Percentiles rank a stretch among this genome's conserved stretches.
Evolutionary conservation across 2,329 filamentous ascomycete species (phyloP).

Genomic region (Sclerotinia nivalis): DNA sequence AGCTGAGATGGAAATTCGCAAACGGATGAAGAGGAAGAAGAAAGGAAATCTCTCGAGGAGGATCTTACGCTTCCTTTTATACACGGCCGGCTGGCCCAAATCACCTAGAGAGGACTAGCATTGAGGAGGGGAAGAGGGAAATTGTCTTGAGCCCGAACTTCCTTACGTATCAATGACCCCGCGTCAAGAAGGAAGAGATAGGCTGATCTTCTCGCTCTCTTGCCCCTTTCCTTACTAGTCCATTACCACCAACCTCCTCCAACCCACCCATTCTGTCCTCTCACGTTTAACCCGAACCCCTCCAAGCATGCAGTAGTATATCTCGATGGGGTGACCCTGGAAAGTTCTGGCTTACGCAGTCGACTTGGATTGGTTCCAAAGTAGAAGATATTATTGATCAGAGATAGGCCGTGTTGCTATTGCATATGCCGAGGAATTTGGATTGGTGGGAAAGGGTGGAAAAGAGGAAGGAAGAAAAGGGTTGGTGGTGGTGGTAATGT

Average conservation of each 20-base stretch:
- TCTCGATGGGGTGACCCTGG: constrained; percentile 37
- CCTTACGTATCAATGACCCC: constrained; percentile 42
- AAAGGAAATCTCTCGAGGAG: constrained; percentile 48
- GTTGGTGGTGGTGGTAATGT: not conserved
- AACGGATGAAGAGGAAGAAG: constrained; percentile 54
- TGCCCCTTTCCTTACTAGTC: constrained; percentile 29
- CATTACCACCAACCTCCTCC: constrained; percentile 28
- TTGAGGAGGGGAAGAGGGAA: constrained; percentile 31
- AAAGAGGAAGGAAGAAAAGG: constrained; percentile 14
- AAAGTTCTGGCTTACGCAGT: constrained; percentile 35
- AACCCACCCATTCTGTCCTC: constrained; percentile 36
- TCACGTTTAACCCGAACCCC: constrained; percentile 34
- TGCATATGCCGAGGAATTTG: constrained; percentile 31
- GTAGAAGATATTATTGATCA: constrained; percentile 39
- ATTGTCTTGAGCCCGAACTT: constrained; percentile 39
- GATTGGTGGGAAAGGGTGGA: constrained; percentile 23
- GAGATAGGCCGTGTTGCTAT: constrained; percentile 40
- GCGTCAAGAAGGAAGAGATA: constrained; percentile 43
- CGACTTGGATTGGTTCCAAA: constrained; percentile 37
- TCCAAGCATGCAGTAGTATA: constrained; percentile 37
- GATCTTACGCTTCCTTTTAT: constrained; percentile 63
- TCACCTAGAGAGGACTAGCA: constrained; percentile 32
- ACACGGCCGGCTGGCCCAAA: constrained; percentile 48
- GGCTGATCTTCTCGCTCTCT: constrained; percentile 34
- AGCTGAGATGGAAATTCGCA: constrained; percentile 32